Evolutionary conservation across 768 basidiomycete genomes (phyloP), one percentile per base, ranked within the genome.

Genomic region (Phanerochaete carnosa): DNA sequence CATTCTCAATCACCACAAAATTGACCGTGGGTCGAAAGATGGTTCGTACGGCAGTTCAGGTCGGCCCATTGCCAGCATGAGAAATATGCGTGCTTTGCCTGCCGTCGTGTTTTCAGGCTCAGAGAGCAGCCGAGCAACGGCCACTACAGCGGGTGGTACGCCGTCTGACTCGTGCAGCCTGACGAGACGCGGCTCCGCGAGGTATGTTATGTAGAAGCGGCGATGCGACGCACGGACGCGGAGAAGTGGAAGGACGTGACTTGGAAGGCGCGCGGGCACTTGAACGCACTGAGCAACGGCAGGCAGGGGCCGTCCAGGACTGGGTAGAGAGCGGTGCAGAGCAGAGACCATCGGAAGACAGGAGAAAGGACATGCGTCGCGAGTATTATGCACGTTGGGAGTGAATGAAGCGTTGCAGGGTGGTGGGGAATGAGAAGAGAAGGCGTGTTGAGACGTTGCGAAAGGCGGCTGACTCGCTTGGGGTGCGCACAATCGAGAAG

Each of bases 401-500:
- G n/a, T n/a, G n/a, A n/a, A n/a, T n/a, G n/a, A 25, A 7, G 28
- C 28, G 16, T 28, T 23, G 30, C 8, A 30, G 33, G n/a, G 52
- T 23, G 23, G n/a, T 33, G 2, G 33, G 12, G 28, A 30, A 9
- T 15, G 55, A 55, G 55, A 55, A 22, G 29, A 37, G 37, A 26
- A 37, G 29, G 39, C 32, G 55, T 22, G 28, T 55, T 25, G 37
- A 37, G 37, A 39, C 43, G n/a, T 39, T 55, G 23, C 55, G 37
- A 23, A 37, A n/a, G 37, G 55, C 55, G n/a, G 55, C 45, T 8
- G 37, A 55, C n/a, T n/a, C n/a, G 29, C 55, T 55, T 39, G 55
- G 55, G 7, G 55, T 55, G n/a, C 55, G 55, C 16, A 55, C 55
- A 7, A 55, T 33, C 30, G 55, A 55, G 37, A 37, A 55, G 37